Evolutionary conservation across 2,329 filamentous ascomycete genomes (phyloP).

Genomic region (Ophiocordyceps robertsii): DNA sequence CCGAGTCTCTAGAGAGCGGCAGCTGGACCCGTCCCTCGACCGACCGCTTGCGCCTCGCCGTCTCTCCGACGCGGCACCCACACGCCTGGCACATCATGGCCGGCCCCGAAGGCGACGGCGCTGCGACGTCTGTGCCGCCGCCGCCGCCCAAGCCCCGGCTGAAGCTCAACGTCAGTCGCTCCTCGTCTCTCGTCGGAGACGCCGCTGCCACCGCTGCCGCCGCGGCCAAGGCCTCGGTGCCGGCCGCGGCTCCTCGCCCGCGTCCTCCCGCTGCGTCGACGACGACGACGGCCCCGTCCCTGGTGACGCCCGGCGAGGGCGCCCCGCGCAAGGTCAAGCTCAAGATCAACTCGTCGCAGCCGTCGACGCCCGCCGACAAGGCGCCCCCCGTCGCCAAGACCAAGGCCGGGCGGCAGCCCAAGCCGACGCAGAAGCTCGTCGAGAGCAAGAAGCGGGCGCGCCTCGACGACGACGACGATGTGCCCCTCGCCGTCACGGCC

Average conservation of each 20-base stretch:
- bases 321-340: constrained; percentile 25
- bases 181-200: constrained; percentile 19
- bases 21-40: no score
- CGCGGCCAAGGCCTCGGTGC: neutral
- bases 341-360: constrained; percentile 25
- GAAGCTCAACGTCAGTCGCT: constrained; percentile 25
- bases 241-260: no score
- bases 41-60: neutral
- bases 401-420: constrained; percentile 46
- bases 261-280: neutral
- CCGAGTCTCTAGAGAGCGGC: no score
- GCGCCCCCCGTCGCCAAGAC: constrained; percentile 26
- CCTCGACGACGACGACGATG: constrained; percentile 40
- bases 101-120: constrained; percentile 9
- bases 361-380: constrained; percentile 18
- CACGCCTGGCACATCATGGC: constrained; percentile 13
- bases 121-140: constrained; percentile 9
- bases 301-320: constrained; percentile 16
- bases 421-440: constrained; percentile 42
- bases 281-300: neutral
- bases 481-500: constrained; percentile 14
- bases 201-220: constrained; percentile 7
- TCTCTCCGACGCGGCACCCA: neutral
- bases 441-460: constrained; percentile 49
- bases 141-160: constrained; percentile 20